Evolutionary conservation across 1,284 basidiomycete species (phyloP).

Genomic region (Cystobasidium sp.): DNA sequence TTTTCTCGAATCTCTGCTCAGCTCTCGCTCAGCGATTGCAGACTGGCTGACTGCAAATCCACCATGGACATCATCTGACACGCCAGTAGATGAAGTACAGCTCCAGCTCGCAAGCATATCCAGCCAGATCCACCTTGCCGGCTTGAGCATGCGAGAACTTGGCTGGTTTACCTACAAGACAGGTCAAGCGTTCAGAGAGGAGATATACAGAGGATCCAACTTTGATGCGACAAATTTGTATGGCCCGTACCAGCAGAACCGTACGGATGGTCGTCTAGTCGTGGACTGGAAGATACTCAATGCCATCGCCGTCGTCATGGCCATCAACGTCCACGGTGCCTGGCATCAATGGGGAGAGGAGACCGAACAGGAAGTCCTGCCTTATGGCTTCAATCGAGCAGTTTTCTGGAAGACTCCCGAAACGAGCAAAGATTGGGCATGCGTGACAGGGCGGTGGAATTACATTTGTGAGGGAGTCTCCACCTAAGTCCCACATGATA

Average conservation of each 20-base stretch:
- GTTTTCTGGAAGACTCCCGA: conserved; percentile 35
- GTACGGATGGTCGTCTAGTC: conserved; percentile 2
- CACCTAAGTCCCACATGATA: too few species aligned
- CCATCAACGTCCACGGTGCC: conserved; percentile 33
- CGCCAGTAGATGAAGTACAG: neutral
- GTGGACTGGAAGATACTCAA: conserved; percentile 32
- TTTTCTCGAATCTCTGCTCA: conserved; percentile 13
- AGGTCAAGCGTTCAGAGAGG: conserved; percentile 19
- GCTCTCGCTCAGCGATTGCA: conserved; percentile 2
- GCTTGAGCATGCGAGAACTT: conserved; percentile 22
- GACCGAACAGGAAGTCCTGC: conserved; percentile 24
- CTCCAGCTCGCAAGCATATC: conserved; percentile 15
- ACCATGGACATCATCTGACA: neutral
- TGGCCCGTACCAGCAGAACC: conserved; percentile 17
- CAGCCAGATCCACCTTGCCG: conserved; percentile 18
- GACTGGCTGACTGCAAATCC: conserved; percentile 32
- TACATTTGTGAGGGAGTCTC: conserved; percentile 36
- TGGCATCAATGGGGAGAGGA: conserved; percentile 43
- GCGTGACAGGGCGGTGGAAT: conserved; percentile 23
- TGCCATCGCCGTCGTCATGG: conserved; percentile 36
- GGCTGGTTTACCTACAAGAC: conserved; percentile 1
- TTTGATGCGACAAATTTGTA: conserved; percentile 18
- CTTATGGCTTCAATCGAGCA: conserved; percentile 30
- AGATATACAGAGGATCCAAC: conserved; percentile 29
- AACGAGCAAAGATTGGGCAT: conserved; percentile 38